phyloP scores from a whole-genome alignment of 768 basidiomycete genomes.

The Amanita phalloides region DNA sequence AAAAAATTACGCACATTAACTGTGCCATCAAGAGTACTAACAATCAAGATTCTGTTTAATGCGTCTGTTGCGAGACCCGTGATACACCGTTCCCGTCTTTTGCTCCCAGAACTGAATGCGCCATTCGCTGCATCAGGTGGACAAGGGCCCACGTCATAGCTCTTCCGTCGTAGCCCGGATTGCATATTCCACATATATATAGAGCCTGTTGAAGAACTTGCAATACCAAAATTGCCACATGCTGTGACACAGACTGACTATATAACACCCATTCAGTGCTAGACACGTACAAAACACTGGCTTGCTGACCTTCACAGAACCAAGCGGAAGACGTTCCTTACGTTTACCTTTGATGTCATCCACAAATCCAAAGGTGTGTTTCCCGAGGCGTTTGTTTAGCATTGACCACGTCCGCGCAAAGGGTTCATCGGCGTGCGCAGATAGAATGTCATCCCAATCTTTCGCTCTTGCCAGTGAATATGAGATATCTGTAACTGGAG shows the following conservation, averaged over 20 bases:
- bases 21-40: slow-evolving; percentile 80
- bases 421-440: slow-evolving; percentile 78
- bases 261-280: slow-evolving; percentile 2
- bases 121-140: slow-evolving; percentile 43
- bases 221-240: slow-evolving; percentile 93
- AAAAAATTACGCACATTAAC: slow-evolving; percentile 54
- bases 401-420: slow-evolving; percentile 86
- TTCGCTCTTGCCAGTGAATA: slow-evolving; percentile 75
- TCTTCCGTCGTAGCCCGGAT: slow-evolving; percentile 76
- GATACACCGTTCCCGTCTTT: slow-evolving; percentile 43
- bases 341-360: slow-evolving; percentile 34
- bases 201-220: slow-evolving; percentile 67
- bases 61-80: slow-evolving; percentile 83
- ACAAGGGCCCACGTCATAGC: slow-evolving; percentile 57
- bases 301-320: slow-evolving; percentile 57
- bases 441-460: slow-evolving; percentile 97
- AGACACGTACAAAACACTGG: background rate
- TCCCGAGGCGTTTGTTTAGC: slow-evolving; percentile 70
- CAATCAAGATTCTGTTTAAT: slow-evolving; percentile 72
- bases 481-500: slow-evolving; percentile 67
- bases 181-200: slow-evolving; percentile 97
- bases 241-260: slow-evolving; percentile 84
- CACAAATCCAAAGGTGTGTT: slow-evolving; percentile 56
- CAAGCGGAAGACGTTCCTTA: slow-evolving; percentile 32
- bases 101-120: slow-evolving; percentile 26